Conservation (phyloP, 1,284 basidiomycete species). For the Pterulicium gracile region DNA sequence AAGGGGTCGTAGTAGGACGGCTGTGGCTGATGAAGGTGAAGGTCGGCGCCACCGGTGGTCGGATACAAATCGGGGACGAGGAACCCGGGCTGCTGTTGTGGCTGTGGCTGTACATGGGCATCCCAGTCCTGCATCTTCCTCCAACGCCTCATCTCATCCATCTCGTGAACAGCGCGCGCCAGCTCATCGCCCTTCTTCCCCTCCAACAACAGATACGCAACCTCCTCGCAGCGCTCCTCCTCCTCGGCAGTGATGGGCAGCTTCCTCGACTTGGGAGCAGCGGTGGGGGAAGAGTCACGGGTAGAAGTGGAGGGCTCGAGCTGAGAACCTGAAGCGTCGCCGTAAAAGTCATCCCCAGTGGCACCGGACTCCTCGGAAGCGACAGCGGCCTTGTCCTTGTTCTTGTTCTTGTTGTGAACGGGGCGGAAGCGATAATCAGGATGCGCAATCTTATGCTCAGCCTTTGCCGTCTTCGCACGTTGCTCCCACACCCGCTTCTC, state of each 20-base stretch:
- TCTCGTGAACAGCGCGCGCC: slow-evolving; percentile 42
- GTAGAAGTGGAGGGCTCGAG: not conserved
- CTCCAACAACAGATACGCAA: slow-evolving; percentile 44
- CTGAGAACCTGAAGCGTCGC: too few relatives aligned
- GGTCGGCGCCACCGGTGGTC: not conserved
- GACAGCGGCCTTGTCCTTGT: slow-evolving; percentile 19
- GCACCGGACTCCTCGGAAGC: not conserved
- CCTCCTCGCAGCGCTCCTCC: slow-evolving; percentile 37
- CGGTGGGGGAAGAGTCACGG: slow-evolving; percentile 23
- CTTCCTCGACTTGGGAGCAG: slow-evolving; percentile 29
- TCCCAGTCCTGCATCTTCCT: too few relatives aligned
- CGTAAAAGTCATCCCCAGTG: not conserved
- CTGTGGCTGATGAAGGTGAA: not conserved
- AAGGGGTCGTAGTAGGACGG: not conserved
- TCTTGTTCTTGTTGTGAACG: slow-evolving; percentile 51
- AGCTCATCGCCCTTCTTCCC: slow-evolving; percentile 45
- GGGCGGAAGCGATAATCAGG: slow-evolving; percentile 52
- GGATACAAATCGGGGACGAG: not conserved
- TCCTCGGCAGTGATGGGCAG: slow-evolving; percentile 44
- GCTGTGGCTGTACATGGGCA: not conserved
- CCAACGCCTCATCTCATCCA: slow-evolving; percentile 25
- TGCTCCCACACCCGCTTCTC: slow-evolving; percentile 59
- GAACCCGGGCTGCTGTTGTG: not conserved
- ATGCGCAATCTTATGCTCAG: slow-evolving; percentile 49
- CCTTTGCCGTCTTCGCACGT: slow-evolving; percentile 55